Evolutionary conservation across 352 stramenopile species (phyloP).

Genomic region (Phytophthora podocarpi): DNA sequence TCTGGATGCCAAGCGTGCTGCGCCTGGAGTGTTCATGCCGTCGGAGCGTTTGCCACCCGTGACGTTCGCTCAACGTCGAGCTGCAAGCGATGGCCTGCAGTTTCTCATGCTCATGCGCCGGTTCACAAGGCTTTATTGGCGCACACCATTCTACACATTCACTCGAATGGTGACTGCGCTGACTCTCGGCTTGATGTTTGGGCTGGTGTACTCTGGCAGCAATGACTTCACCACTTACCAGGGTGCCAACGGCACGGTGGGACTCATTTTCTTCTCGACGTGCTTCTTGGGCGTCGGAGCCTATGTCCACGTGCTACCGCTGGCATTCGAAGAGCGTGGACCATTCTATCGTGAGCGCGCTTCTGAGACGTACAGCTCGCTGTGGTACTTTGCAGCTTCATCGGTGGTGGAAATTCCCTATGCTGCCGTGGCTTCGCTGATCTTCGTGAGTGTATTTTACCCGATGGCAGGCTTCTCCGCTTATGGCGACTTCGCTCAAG

Average conservation of each 20-base stretch:
- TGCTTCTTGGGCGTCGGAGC: constrained; percentile 75
- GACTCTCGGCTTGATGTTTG: constrained; percentile 50
- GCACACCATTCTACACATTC: constrained; percentile 84
- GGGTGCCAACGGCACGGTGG: constrained; percentile 52
- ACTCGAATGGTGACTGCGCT: constrained; percentile 50
- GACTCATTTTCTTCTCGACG: constrained; percentile 84
- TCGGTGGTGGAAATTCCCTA: constrained; percentile 86
- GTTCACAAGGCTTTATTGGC: constrained; percentile 83
- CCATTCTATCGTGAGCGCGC: constrained; percentile 93
- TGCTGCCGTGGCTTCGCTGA: constrained; percentile 54
- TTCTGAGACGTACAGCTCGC: constrained; percentile 86
- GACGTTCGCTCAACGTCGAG: constrained; percentile 34
- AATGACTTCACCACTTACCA: constrained; percentile 45
- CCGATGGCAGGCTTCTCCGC: constrained; percentile 75
- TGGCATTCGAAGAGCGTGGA: constrained; percentile 84
- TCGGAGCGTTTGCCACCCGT: constrained; percentile 34
- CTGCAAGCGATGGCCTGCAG: constrained; percentile 37
- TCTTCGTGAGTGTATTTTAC: constrained; percentile 72
- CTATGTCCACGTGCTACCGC: constrained; percentile 68
- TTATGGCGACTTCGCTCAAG: constrained; percentile 33
- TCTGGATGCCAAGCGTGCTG: constrained; percentile 36
- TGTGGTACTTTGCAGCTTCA: constrained; percentile 82
- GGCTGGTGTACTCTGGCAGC: constrained; percentile 43
- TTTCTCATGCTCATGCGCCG: constrained; percentile 56
- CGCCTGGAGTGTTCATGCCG: constrained; percentile 41